Conservation (phyloP, 75 land plant genomes). For the Ceratopteris richardii region DNA sequence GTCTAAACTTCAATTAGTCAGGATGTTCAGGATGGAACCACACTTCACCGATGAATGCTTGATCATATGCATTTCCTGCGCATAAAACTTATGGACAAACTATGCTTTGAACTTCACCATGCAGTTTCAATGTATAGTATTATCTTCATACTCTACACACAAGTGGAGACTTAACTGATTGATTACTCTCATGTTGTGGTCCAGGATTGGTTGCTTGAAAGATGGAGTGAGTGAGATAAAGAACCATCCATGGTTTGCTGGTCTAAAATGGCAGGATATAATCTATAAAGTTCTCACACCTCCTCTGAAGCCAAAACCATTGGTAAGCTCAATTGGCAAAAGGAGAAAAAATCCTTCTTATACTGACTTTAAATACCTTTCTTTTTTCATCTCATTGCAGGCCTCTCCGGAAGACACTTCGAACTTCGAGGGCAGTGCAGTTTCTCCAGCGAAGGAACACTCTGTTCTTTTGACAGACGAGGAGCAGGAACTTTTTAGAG, state of each 20-base stretch:
- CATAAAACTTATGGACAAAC: background rate
- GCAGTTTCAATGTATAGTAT: no score
- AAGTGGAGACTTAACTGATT: background rate
- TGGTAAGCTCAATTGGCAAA: background rate
- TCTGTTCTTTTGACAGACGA: background rate
- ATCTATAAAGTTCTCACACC: constrained; percentile 17
- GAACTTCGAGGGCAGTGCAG: background rate
- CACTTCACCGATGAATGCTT: no score
- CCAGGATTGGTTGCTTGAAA: constrained; percentile 35
- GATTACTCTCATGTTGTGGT: background rate
- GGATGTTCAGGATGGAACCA: no score
- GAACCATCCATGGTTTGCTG: constrained; percentile 28
- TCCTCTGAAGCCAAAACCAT: constrained; percentile 19
- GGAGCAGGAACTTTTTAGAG: background rate
- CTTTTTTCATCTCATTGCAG: background rate
- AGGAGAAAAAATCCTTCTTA: background rate
- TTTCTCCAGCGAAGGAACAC: background rate
- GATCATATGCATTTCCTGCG: no score
- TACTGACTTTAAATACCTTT: background rate
- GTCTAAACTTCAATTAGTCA: no score
- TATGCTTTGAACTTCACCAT: background rate
- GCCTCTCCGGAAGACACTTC: background rate
- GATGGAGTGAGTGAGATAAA: constrained; percentile 29
- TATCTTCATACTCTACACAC: no score
- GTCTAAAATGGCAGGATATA: constrained; percentile 22